phyloP scores from a whole-genome alignment of 106 monocot species.

The Posidonia australis region DNA sequence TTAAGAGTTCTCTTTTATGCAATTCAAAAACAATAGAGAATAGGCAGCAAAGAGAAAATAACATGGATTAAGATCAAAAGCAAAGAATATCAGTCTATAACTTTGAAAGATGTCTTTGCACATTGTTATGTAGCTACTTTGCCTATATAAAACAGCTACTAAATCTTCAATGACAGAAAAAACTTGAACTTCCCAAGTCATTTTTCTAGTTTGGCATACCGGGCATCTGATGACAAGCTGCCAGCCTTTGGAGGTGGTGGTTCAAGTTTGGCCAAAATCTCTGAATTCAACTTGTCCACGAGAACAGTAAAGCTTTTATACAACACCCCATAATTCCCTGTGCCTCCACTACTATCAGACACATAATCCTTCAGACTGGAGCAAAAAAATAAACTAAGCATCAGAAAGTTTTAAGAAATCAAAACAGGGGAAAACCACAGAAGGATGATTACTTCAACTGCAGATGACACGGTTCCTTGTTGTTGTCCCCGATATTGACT shows the following conservation, averaged over 20 bases:
- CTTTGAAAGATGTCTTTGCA: no score
- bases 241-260: conserved; percentile 8
- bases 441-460: conserved; percentile 53
- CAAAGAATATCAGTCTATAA: no score
- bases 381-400: conserved; percentile 3
- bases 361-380: conserved; percentile 60
- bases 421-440: not conserved
- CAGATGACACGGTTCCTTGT: conserved; percentile 57
- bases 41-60: no score
- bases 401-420: no score
- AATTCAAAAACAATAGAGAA: no score
- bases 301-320: conserved; percentile 64
- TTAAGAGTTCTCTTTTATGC: no score
- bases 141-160: no score
- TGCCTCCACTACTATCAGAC: conserved; percentile 7
- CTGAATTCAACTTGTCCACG: conserved; percentile 38
- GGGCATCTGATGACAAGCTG: conserved; percentile 12
- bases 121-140: no score
- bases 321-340: conserved; percentile 45
- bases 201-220: not conserved
- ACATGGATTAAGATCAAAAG: no score
- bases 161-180: no score
- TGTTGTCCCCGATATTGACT: conserved; percentile 23
- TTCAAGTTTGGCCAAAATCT: conserved; percentile 41
- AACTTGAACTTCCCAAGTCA: no score